These are phyloP conservation scores for Marasmius sp. DNA, from an alignment of 1,284 basidiomycete species.

Conservation along the genomic window DNA sequence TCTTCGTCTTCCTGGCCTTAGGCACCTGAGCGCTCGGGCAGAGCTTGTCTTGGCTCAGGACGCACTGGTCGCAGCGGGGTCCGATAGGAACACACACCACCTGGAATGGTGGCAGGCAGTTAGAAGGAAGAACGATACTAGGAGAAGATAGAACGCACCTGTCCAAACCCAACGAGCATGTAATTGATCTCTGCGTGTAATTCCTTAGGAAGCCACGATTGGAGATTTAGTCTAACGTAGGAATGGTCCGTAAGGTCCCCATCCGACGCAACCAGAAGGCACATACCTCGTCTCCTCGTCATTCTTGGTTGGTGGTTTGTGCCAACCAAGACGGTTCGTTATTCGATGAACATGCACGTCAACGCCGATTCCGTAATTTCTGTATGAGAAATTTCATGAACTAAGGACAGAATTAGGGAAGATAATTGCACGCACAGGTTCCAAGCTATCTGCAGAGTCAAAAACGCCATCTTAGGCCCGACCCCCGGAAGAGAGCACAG, in stretches of 20 bases:
- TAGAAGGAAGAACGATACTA: neutral
- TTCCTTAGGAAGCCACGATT: conserved; percentile 87
- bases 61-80: conserved; percentile 83
- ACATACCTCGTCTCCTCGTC: conserved; percentile 84
- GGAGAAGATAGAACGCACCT: conserved; percentile 47
- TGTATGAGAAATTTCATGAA: conserved; percentile 24
- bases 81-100: conserved; percentile 81
- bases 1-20: conserved; percentile 21
- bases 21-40: conserved; percentile 53
- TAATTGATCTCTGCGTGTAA: conserved; percentile 85
- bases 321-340: conserved; percentile 92
- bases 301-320: conserved; percentile 77
- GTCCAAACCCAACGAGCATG: conserved; percentile 90
- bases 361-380: conserved; percentile 94
- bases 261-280: neutral
- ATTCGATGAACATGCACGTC: conserved; percentile 96
- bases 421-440: conserved; percentile 55
- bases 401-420: neutral
- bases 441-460: conserved; percentile 85
- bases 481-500: conserved; percentile 84
- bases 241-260: neutral
- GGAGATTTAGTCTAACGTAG: conserved; percentile 69
- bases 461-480: conserved; percentile 92
- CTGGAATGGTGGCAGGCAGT: conserved; percentile 31
- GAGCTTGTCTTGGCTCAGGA: conserved; percentile 49